These are phyloP conservation scores for Dictyophora rubrovolvata DNA, from an alignment of 768 basidiomycete genomes.

Conservation along the genomic window DNA sequence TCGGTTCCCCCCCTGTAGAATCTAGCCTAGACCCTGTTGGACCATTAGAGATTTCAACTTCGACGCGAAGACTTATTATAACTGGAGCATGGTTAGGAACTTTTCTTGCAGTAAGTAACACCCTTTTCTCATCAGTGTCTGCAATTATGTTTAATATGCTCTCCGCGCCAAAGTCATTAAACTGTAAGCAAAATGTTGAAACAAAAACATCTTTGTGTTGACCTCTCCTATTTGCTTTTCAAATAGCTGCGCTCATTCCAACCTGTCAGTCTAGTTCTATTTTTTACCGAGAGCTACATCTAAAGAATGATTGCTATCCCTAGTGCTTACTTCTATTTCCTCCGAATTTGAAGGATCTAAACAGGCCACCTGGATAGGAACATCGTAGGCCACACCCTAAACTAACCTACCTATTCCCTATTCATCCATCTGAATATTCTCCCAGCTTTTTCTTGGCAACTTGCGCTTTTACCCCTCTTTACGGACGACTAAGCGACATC, in stretches of 20 bases:
- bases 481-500: neutral
- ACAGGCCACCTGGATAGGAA: neutral
- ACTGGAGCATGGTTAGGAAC: neutral
- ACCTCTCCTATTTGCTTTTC: too few species aligned
- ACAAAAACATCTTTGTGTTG: too few species aligned
- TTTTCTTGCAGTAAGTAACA: neutral
- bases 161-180: too few species aligned
- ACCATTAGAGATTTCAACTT: neutral
- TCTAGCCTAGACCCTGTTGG: neutral
- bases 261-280: neutral
- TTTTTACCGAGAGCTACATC: neutral
- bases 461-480: neutral
- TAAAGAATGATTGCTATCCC: neutral
- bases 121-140: neutral
- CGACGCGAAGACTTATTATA: neutral
- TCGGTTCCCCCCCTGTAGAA: neutral
- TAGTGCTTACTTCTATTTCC: neutral
- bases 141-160: too few species aligned
- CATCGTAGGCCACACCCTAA: neutral
- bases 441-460: conserved; percentile 3
- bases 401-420: neutral
- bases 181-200: too few species aligned
- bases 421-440: neutral
- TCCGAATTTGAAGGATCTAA: neutral
- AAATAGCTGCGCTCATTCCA: neutral